Evolutionary conservation across 108 stramenopile species (phyloP), one percentile per base, ranked within the genome.

Genomic region (Nannochloropsis gaditana): DNA sequence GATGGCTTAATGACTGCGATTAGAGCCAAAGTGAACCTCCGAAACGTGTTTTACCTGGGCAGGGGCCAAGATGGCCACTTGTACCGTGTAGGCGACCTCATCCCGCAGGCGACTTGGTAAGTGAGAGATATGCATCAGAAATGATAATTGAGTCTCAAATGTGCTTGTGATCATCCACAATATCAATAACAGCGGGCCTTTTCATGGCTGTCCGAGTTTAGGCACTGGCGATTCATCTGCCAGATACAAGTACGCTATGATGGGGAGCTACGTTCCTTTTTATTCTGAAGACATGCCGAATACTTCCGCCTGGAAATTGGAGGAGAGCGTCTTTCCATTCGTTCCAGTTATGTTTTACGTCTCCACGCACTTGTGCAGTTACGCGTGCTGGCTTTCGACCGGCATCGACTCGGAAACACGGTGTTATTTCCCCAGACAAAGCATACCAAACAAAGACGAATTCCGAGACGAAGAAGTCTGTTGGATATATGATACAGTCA

Each of bases 361-460:
- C 59, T 73, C 59, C 4, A 73, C 59, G 19, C 59, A 73, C n/a
- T 73, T 73, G 59, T 73, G 59, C 59, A 73, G 59, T n/a, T 73
- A 73, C 59, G 59, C n/a, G n/a, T 73, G 59, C 59, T 73, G 59
- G 59, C 59, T 73, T 15, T 73, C 59, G 59, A 15, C 15, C n/a
- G 59, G 59, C 59, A 73, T 73, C n/a, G 59, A 73, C n/a, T 73
- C 59, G n/a, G 59, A 73, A 8, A 73, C 59, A n/a, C 15, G 59
- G 59, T 73, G 59, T n/a, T 73, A 73, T 73, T 73, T 73, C n/a
- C 59, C 59, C 3, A 73, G 59, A n/a, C 59, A 73, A 73, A 73
- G 59, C 8, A n/a, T 73, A n/a, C 59, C 59, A 4, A 73, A 73
- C 59, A n/a, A 73, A n/a, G 59, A n/a, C 59, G n/a, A 73, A n/a